phyloP scores from a whole-genome alignment of 148 eudicot genomes.

The Fagopyrum esculentum region DNA sequence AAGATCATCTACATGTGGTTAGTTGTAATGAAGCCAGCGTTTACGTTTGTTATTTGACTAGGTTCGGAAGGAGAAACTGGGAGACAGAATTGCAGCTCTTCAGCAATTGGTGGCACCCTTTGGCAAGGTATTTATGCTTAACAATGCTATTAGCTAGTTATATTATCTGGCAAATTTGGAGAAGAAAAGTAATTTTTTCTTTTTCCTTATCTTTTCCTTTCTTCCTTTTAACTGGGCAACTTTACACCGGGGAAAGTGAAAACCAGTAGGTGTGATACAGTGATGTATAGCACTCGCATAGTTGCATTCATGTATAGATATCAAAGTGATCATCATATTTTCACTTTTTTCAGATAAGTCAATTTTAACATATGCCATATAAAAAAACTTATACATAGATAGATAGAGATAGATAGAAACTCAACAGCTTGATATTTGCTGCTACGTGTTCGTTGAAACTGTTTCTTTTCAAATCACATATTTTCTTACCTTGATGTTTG shows the following conservation, averaged over 20 bases:
- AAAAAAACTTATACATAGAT: no score
- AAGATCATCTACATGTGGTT: not conserved
- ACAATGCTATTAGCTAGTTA: not conserved
- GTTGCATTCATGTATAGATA: not conserved
- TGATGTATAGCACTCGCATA: not conserved
- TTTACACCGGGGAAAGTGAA: not conserved
- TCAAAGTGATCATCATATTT: not conserved
- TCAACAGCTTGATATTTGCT: not conserved
- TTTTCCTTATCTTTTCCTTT: not conserved
- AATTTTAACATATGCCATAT: not conserved
- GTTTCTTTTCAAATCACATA: not conserved
- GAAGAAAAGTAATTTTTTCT: not conserved
- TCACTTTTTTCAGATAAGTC: not conserved
- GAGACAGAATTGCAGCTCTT: conserved; percentile 90
- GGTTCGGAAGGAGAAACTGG: conserved; percentile 88
- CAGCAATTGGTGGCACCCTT: conserved; percentile 93
- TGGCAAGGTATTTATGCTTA: conserved; percentile 58
- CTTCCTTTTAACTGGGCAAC: not conserved
- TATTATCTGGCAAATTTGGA: not conserved
- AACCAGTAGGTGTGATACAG: not conserved
- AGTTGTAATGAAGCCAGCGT: not conserved
- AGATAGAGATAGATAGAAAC: no score
- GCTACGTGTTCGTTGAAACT: not conserved
- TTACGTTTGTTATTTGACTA: conserved; percentile 19
- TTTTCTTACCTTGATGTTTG: conserved; percentile 4